phyloP scores from a whole-genome alignment of 2,329 filamentous ascomycete genomes.

The Sclerotinia subarctica region DNA sequence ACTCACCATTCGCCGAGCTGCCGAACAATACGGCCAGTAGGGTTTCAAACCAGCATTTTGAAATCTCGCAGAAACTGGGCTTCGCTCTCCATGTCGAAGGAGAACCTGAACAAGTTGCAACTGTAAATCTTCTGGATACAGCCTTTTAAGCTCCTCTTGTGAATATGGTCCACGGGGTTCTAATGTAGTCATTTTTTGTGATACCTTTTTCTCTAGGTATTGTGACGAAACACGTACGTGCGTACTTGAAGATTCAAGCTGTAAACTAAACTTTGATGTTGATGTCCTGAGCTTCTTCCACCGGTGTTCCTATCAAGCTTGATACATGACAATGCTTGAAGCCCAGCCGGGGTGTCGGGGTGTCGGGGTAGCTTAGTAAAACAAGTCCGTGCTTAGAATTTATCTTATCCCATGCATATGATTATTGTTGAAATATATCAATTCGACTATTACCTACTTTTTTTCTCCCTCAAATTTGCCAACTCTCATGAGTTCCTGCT shows the following conservation, averaged over 20 bases:
- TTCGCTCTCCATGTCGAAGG: conserved; percentile 76
- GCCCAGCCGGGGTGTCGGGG: neutral
- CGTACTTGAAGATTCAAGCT: neutral
- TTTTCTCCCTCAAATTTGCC: neutral
- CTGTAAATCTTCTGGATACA: conserved; percentile 78
- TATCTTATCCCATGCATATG: too few relatives aligned
- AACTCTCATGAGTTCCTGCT: neutral
- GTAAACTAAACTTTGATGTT: neutral
- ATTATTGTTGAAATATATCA: neutral
- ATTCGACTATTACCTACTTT: neutral
- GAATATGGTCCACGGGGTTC: conserved; percentile 73
- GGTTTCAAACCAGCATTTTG: conserved; percentile 66
- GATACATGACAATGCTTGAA: neutral
- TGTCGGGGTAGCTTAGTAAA: neutral
- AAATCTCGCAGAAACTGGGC: conserved; percentile 84
- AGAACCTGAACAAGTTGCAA: conserved; percentile 88
- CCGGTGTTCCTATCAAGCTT: neutral
- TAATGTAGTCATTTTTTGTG: conserved; percentile 68
- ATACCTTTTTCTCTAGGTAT: neutral
- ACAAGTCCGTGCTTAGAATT: neutral
- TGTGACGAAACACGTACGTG: neutral
- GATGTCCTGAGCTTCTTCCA: neutral
- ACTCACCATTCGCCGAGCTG: conserved; percentile 67
- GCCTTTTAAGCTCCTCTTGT: conserved; percentile 69
- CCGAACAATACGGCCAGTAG: conserved; percentile 89